phyloP scores from a whole-genome alignment of 2,329 filamentous ascomycete species.

The Diaporthe ampelina region DNA sequence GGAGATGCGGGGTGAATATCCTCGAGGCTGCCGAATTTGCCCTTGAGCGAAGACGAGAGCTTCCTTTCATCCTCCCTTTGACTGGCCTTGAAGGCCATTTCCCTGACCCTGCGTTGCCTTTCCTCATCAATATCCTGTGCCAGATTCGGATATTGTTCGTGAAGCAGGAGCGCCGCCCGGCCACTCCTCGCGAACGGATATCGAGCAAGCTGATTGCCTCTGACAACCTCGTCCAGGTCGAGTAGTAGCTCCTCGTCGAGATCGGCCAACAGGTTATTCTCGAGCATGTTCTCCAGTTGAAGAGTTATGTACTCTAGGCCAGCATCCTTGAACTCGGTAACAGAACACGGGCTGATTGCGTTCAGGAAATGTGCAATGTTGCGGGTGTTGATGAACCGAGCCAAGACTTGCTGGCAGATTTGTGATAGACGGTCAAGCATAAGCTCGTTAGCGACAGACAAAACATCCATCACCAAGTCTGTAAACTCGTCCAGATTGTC shows the following conservation, averaged over 20 bases:
- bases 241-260: constrained; percentile 86
- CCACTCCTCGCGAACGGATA: constrained; percentile 84
- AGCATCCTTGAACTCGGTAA: constrained; percentile 88
- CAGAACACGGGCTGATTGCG: constrained; percentile 85
- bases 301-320: constrained; percentile 92
- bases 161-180: constrained; percentile 75
- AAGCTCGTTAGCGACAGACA: constrained; percentile 91
- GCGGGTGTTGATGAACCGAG: constrained; percentile 85
- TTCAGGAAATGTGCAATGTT: constrained; percentile 91
- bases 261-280: constrained; percentile 88
- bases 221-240: constrained; percentile 85
- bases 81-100: constrained; percentile 77
- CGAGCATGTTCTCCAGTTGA: constrained; percentile 91
- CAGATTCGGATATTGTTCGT: constrained; percentile 75
- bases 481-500: constrained; percentile 85
- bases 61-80: constrained; percentile 76
- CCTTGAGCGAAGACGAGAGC: constrained; percentile 71
- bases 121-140: constrained; percentile 77
- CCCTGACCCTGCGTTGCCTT: constrained; percentile 77
- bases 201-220: constrained; percentile 83
- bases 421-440: constrained; percentile 95
- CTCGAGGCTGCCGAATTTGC: constrained; percentile 74
- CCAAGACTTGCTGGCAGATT: constrained; percentile 87
- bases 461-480: constrained; percentile 90
- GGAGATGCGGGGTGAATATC: constrained; percentile 63